phyloP scores from a whole-genome alignment of 129 eudicot genomes.

The Pseudognaphalium luteoalbum region DNA sequence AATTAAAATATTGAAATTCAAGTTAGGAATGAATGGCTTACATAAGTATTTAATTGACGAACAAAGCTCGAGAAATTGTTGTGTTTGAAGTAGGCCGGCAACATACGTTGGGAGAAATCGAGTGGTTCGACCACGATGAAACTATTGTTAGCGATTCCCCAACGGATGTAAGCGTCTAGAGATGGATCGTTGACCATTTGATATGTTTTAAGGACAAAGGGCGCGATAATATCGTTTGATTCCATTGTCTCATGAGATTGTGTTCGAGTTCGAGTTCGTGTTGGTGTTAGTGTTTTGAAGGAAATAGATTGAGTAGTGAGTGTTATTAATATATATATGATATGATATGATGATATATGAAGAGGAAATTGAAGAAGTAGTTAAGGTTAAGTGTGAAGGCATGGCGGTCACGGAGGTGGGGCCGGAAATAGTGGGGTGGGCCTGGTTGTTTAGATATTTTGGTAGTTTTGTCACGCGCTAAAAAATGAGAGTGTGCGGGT shows the following conservation, averaged over 20 bases:
- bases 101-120: constrained; percentile 55
- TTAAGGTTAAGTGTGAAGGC: constrained; percentile 23
- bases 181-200: constrained; percentile 75
- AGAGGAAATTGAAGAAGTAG: neutral
- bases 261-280: neutral
- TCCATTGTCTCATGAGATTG: constrained; percentile 31
- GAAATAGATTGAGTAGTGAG: neutral
- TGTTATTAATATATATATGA: no score
- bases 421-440: constrained; percentile 20
- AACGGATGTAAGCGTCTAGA: constrained; percentile 50
- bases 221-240: constrained; percentile 45
- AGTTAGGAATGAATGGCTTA: constrained; percentile 10
- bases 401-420: constrained; percentile 39
- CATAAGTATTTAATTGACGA: constrained; percentile 83
- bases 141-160: constrained; percentile 68
- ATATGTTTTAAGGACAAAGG: constrained; percentile 74
- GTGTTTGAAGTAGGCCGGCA: constrained; percentile 74
- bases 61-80: constrained; percentile 69
- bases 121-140: constrained; percentile 72
- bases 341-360: no score
- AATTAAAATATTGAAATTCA: no score
- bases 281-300: neutral
- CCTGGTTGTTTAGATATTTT: constrained; percentile 27
- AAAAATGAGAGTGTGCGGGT: constrained; percentile 14
- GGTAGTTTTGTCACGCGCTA: constrained; percentile 18